Evolutionary conservation across 768 basidiomycete genomes (phyloP), one percentile per base, ranked within the genome.

Genomic region (Lactarius akahatsu): DNA sequence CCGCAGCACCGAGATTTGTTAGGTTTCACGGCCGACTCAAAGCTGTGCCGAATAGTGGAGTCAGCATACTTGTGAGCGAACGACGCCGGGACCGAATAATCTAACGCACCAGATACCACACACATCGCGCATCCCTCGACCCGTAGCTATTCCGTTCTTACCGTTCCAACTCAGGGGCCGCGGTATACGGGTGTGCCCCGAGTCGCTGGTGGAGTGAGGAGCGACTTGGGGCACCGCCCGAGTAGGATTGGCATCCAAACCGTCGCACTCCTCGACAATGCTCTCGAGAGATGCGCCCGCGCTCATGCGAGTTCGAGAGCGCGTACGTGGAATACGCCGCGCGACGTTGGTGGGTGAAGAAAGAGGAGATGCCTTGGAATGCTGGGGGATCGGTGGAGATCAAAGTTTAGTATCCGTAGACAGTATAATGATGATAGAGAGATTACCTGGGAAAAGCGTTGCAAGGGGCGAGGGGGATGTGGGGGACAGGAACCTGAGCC

Each of bases 31-130:
- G 70, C 63, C 4, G 68, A 45, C 23, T 71, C 68, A 30, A 71
- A 71, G 54, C 70, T 71, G 61, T 57, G 57, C 64, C 62, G 66
- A 67, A 32, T 55, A 63, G 32, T 16, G n/a, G 50, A 26, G 40
- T 67, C 28, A 67, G 7, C 41, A 62, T 43, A n/a, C 40, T 34
- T 28, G 23, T 7, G 15, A 30, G 40, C 18, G 41, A 47, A 32
- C 16, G 20, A 57, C 26, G 13, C 38, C n/a, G 20, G 57, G 56
- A 23, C 54, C 63, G 41, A 57, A 64, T 62, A 63, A 56, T 2
- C 50, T 15, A 10, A 60, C 70, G 20, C 23, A 71, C 70, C 70
- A 71, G n/a, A 71, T 71, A 11, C 70, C 70, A 59, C 70, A 71
- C 59, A 64, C 59, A 20, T 71, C 70, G 23, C 61, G 63, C 62